Conservation (phyloP, 2,329 filamentous ascomycete genomes). For the Cladorrhinum sp. region DNA sequence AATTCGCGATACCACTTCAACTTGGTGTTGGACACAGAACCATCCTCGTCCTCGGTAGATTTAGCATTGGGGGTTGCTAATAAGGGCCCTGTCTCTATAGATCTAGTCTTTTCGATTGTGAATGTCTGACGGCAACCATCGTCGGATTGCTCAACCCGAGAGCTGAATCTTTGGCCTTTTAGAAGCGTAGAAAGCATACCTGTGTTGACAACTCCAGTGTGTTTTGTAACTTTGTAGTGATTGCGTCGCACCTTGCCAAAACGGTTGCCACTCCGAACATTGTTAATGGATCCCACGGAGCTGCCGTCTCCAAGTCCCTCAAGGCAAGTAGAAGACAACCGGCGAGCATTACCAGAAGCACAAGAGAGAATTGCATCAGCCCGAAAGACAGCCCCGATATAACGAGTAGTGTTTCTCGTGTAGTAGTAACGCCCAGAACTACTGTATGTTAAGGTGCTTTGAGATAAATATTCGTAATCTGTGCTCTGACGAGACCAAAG, state of each 20-base stretch:
- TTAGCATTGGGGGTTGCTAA: too few species aligned
- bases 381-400: background rate
- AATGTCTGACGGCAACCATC: background rate
- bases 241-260: background rate
- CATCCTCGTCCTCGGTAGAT: too few species aligned
- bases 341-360: background rate
- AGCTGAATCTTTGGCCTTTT: background rate
- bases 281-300: background rate
- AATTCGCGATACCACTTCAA: background rate
- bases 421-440: background rate
- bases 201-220: background rate
- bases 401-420: background rate
- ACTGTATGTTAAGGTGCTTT: background rate
- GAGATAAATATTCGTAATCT: background rate
- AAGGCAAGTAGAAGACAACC: background rate
- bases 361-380: background rate
- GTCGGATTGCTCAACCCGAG: background rate
- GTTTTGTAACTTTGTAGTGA: background rate
- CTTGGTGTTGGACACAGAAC: too few species aligned
- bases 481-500: constrained; percentile 1
- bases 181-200: background rate
- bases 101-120: too few species aligned
- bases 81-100: too few species aligned
- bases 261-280: background rate
- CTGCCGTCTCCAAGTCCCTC: background rate